Percentiles rank a stretch among this genome's conserved stretches.
phyloP scores from a whole-genome alignment of 208 protist species.

The Spongospora subterranea region DNA sequence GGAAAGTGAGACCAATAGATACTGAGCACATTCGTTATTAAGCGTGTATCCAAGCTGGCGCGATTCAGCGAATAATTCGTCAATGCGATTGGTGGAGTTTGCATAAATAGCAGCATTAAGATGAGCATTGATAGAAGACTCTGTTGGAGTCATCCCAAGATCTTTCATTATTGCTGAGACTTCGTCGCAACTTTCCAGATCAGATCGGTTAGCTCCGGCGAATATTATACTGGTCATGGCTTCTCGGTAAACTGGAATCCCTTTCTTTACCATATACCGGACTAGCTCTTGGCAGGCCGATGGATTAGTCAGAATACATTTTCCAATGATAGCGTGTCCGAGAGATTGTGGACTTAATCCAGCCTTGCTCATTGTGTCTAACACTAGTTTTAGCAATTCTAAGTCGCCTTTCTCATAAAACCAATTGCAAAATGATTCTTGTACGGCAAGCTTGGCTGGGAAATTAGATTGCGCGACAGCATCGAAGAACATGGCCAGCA shows the following conservation, averaged over 20 bases:
- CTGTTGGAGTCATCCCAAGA: slow-evolving; percentile 12
- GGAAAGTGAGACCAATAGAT: slow-evolving; percentile 12
- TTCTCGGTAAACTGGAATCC: slow-evolving; percentile 31
- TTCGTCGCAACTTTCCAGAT: slow-evolving; percentile 40
- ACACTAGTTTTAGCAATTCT: neutral
- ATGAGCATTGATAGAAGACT: neutral
- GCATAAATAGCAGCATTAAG: slow-evolving; percentile 16
- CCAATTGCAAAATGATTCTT: neutral
- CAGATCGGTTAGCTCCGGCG: slow-evolving; percentile 12
- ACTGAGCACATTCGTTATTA: neutral
- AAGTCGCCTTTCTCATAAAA: slow-evolving; percentile 41
- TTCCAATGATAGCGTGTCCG: slow-evolving; percentile 8
- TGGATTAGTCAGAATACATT: neutral
- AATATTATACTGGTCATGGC: neutral
- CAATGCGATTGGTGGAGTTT: slow-evolving; percentile 10
- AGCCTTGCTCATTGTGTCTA: slow-evolving; percentile 31
- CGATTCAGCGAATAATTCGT: slow-evolving; percentile 48
- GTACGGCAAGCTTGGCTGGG: neutral
- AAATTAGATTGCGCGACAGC: slow-evolving; percentile 12
- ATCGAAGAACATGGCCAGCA: slow-evolving; percentile 19
- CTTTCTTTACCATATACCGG: slow-evolving; percentile 7
- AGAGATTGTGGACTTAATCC: slow-evolving; percentile 2
- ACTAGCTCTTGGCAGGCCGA: neutral
- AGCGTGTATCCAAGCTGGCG: slow-evolving; percentile 36
- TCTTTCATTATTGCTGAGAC: neutral